These are phyloP conservation scores for Fonsecaea pugnacius DNA, from an alignment of 2,329 filamentous ascomycete species.

Conservation along the genomic window DNA sequence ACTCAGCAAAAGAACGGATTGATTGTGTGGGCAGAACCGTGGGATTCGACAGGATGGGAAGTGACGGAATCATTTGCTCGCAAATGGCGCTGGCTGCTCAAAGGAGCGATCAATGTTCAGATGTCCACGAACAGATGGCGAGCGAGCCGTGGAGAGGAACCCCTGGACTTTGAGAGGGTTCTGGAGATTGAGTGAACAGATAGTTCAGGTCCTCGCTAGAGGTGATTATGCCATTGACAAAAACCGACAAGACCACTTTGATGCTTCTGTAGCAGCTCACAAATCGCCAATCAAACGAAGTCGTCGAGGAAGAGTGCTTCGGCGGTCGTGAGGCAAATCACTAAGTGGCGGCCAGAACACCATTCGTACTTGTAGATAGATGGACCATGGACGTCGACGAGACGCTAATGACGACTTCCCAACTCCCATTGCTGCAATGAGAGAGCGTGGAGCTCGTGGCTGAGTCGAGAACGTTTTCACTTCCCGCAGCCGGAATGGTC, in stretches of 20 bases:
- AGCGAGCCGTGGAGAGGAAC: conserved; percentile 25
- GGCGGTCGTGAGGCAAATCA: too few species aligned
- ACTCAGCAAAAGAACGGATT: conserved; percentile 41
- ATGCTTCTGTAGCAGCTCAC: background rate
- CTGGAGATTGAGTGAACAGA: conserved; percentile 19
- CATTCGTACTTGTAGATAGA: too few species aligned
- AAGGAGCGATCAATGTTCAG: conserved; percentile 20
- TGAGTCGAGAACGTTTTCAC: too few species aligned
- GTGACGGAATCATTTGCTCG: conserved; percentile 50
- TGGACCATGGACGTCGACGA: too few species aligned
- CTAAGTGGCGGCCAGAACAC: too few species aligned
- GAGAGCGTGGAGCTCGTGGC: too few species aligned
- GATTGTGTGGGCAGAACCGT: conserved; percentile 57
- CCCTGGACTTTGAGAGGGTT: conserved; percentile 30
- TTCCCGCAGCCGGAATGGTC: too few species aligned
- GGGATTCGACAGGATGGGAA: conserved; percentile 55
- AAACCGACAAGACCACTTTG: background rate
- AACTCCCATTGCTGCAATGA: too few species aligned
- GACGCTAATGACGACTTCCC: too few species aligned
- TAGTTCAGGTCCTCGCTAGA: background rate
- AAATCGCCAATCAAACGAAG: too few species aligned
- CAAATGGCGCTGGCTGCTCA: conserved; percentile 47
- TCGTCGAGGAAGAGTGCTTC: too few species aligned
- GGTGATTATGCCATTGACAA: background rate
- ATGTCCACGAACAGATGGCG: conserved; percentile 33